Conservation (phyloP, 176 grass and related monocot genomes). For the Musa acuminata region DNA sequence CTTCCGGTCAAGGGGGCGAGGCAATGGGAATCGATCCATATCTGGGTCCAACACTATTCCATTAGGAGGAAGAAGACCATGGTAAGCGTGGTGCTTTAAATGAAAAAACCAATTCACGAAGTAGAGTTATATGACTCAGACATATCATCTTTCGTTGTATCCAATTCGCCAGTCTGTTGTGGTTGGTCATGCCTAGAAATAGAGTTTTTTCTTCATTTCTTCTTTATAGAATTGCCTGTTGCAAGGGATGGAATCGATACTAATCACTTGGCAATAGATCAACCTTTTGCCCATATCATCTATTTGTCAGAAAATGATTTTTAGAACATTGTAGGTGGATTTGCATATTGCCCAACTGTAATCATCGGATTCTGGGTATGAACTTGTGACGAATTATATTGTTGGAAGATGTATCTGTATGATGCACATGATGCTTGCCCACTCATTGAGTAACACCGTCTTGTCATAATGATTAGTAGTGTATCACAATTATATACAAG, state of each 20-base stretch:
- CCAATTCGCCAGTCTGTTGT: no score
- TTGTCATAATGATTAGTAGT: no score
- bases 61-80: constrained; percentile 36
- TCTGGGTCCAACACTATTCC: constrained; percentile 49
- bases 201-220: neutral
- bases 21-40: constrained; percentile 40
- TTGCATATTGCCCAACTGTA: neutral
- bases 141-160: neutral
- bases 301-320: neutral
- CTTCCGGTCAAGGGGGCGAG: constrained; percentile 52
- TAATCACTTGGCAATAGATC: neutral
- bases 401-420: no score
- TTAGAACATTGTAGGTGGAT: neutral
- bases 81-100: constrained; percentile 6
- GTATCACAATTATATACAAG: no score
- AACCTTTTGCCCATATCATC: neutral
- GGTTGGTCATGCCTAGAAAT: neutral
- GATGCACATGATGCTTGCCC: no score
- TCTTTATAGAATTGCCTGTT: neutral
- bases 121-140: neutral
- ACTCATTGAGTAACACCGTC: no score
- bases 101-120: neutral
- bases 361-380: no score
- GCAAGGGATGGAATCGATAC: neutral
- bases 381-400: no score